Base-by-base conservation (phyloP, 257 asterid species). In the Craterostigma plantagineum region DNA sequence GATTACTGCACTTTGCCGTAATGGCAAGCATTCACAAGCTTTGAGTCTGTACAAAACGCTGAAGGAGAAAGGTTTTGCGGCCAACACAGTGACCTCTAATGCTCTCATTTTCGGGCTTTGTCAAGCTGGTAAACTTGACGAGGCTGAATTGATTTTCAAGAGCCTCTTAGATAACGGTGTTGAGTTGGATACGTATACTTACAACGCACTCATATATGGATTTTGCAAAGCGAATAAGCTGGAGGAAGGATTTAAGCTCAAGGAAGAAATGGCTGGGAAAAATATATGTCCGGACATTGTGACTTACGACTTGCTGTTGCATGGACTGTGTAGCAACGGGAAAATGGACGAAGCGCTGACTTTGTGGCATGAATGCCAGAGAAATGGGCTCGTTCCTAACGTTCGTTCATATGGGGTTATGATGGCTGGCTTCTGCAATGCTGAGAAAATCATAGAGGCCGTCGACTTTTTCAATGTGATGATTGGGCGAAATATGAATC, bases 101-200 rank as follows among this genome's bases (percentile, higher is more conserved):
- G 79, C 94, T 51, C 91, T 86, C 53, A 59, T 86, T 66, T 67
- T 67, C 13, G 84, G 91, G 34, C 69, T 81, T 34, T 81, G 87
- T 57, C 52, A 61, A 61, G 66, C 55, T 12, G 94, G 91, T 48
- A 66, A 65, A 8, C 27, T 67, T 66, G 67, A 61, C 35, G 77
- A 77, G 40, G 83, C 86, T 50, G 52, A 43, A 52, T 46, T 39
- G 59, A 55, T 81, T 50, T 57, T 81, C 41, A 58, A 68, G 62
- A 64, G 61, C 43, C 67, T 81, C 77, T 34, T 65, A 62, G 62
- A 48, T 30, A 44, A 36, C 38, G 71, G 72, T 47, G 50, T 72
- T 39, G 48, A 38, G 49, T 27, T 71, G 64, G 90, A 84, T 64
- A 48, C 59, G 50, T 66, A 49, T 45, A 72, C 94, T 8, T 86